Percentiles rank a stretch among this genome's conserved stretches.
Evolutionary conservation across 2,329 filamentous ascomycete species (phyloP).

Genomic region (Calycina marina): DNA sequence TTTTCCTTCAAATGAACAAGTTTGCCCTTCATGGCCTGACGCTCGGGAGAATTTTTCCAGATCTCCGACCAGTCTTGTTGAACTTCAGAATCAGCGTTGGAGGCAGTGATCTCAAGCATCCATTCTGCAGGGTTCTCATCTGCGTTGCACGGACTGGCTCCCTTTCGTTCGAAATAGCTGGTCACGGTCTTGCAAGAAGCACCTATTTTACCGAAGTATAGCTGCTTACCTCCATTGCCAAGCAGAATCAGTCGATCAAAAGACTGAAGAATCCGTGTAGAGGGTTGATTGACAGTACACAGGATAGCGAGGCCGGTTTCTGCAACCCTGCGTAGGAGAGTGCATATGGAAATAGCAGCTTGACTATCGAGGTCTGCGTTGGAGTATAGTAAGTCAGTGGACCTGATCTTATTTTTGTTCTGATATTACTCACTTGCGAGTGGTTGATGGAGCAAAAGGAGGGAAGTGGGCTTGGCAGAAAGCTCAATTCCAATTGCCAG

Average conservation of each 20-base stretch:
- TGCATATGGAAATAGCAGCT: conserved; percentile 81
- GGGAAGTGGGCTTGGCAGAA: conserved; percentile 72
- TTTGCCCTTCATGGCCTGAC: conserved; percentile 26
- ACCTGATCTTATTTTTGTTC: not conserved
- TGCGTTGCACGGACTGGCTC: conserved; percentile 45
- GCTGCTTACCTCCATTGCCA: conserved; percentile 57
- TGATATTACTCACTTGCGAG: not conserved
- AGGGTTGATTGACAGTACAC: conserved; percentile 91
- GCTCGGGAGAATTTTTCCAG: conserved; percentile 40
- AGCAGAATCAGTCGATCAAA: conserved; percentile 73
- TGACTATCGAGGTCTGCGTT: conserved; percentile 87
- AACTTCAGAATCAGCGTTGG: conserved; percentile 40
- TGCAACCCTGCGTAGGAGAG: conserved; percentile 76
- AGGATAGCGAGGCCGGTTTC: conserved; percentile 81
- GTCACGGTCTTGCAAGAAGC: conserved; percentile 52
- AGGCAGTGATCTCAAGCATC: conserved; percentile 52
- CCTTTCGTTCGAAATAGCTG: conserved; percentile 60
- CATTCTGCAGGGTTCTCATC: conserved; percentile 64
- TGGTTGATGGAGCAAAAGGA: conserved; percentile 38
- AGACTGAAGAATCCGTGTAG: conserved; percentile 80
- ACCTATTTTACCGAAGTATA: conserved; percentile 72
- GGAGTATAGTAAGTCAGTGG: conserved; percentile 14
- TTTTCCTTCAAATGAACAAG: conserved; percentile 36
- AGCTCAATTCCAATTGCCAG: conserved; percentile 90
- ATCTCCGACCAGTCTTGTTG: conserved; percentile 48